Percentiles rank a stretch among this genome's conserved stretches.
Conservation (phyloP, 108 stramenopile genomes). For the Cyclotella distinguenda region DNA sequence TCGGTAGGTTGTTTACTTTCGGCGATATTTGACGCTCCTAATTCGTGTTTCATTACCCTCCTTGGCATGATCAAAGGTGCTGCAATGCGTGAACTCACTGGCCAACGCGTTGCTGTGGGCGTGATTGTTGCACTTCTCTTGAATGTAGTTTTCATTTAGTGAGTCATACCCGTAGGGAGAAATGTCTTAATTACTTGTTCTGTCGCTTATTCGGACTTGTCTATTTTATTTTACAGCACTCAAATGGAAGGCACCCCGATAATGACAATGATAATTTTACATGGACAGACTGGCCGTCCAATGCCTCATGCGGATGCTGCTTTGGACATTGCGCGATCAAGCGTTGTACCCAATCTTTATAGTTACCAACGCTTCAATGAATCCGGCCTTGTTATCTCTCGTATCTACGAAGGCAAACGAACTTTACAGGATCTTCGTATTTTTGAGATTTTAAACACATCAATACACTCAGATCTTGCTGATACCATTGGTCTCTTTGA, state of each 20-base stretch:
- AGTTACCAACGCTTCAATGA: constrained; percentile 29
- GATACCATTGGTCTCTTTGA: constrained; percentile 57
- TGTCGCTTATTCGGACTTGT: background rate
- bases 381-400: constrained; percentile 20
- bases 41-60: background rate
- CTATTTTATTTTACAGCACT: background rate
- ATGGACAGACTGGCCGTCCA: constrained; percentile 29
- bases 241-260: constrained; percentile 7
- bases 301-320: constrained; percentile 34
- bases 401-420: constrained; percentile 10
- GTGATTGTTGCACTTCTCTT: constrained; percentile 22
- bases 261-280: constrained; percentile 34
- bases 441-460: constrained; percentile 59
- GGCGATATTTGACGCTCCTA: background rate
- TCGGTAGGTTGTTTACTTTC: constrained; percentile 16
- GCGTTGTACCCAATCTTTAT: constrained; percentile 56
- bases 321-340: constrained; percentile 56
- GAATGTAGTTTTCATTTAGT: constrained; percentile 50
- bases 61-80: constrained; percentile 28
- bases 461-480: constrained; percentile 17
- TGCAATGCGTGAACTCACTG: constrained; percentile 78
- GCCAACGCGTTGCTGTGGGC: constrained; percentile 73
- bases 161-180: background rate
- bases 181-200: background rate
- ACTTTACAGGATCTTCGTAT: constrained; percentile 41